Base-by-base conservation (phyloP, 108 stramenopile species). In the Ochromonas danica region DNA sequence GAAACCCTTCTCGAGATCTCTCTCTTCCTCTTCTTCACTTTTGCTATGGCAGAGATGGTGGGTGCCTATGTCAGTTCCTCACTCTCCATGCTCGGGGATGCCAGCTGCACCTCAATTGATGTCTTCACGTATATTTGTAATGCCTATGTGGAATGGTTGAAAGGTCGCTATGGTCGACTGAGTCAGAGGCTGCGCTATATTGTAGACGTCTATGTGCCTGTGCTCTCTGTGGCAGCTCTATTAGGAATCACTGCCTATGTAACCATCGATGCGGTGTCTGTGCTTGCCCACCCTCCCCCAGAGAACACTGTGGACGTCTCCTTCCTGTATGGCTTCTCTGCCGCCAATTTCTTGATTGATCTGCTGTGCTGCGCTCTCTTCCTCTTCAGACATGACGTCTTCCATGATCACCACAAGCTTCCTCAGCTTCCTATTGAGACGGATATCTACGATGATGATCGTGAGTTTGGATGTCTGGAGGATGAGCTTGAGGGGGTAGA, bases 101-200 rank as follows among this genome's bases (percentile, higher is more conserved):
- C 63, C 10, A 33, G 6, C 6, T 22, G 30, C 25, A 67, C 25
- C 14, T 31, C 10, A 3, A 36, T 67, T 36, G 63, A 67, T 67
- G 63, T 67, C 63, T 35, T 36, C 33, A 67, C 33, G 6, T 67
- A 67, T 25, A 67, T 67, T 6, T 22, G 63, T 25, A 67, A 36
- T 36, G 25, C 31, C 30, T 67, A 67, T 67, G 63, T 33, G 31
- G 63, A 67, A 67, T 67, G 63, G 63, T 67, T 35, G 3, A 67
- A 67, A 33, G 10, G 25, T 35, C 3, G 63, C 3, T 35, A 36
- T 67, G 63, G 31, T 35, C 6, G 31, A 33, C 33, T 31, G 6
- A 67, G 33, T 35, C 25, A 14, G 3, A 36, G 31, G 3, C 25
- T 6, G 10, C 63, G 63, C 3, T 14, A 14, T 14, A 10, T 33